phyloP scores from a whole-genome alignment of 2,329 filamentous ascomycete genomes.

The Claviceps paspali region DNA sequence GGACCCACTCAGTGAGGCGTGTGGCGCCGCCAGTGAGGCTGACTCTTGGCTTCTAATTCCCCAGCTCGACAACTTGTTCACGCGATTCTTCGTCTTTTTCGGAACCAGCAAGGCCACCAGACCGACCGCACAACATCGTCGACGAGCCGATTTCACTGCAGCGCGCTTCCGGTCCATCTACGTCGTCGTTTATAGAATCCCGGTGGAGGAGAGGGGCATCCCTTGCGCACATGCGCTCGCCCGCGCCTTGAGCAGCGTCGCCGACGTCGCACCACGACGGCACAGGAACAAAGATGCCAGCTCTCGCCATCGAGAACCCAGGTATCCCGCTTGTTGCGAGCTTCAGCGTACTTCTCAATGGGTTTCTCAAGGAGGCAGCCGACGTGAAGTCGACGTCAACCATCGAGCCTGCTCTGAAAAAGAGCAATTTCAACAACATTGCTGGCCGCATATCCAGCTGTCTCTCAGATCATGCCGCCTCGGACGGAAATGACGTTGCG shows the following conservation, averaged over 20 bases:
- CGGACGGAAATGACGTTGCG: constrained; percentile 9
- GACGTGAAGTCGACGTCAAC: constrained; percentile 40
- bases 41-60: too few relatives aligned
- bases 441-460: constrained; percentile 27
- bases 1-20: constrained; percentile 7
- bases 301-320: constrained; percentile 27
- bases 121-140: too few relatives aligned
- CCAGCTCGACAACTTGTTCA: too few relatives aligned
- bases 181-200: too few relatives aligned
- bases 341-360: constrained; percentile 37
- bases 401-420: constrained; percentile 62
- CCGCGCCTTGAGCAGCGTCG: background rate
- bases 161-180: too few relatives aligned
- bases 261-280: background rate
- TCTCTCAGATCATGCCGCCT: constrained; percentile 13
- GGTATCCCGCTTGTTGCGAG: constrained; percentile 37
- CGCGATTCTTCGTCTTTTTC: too few relatives aligned
- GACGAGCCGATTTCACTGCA: too few relatives aligned
- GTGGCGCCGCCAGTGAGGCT: too few relatives aligned
- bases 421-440: constrained; percentile 45
- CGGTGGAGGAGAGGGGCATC: background rate
- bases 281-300: constrained; percentile 31
- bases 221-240: background rate
- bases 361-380: constrained; percentile 44
- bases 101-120: too few relatives aligned